A percentile compares a stretch with the other conserved stretches of the same genome.
phyloP scores from a whole-genome alignment of 768 basidiomycete species.

The Phlebiopsis gigantea region DNA sequence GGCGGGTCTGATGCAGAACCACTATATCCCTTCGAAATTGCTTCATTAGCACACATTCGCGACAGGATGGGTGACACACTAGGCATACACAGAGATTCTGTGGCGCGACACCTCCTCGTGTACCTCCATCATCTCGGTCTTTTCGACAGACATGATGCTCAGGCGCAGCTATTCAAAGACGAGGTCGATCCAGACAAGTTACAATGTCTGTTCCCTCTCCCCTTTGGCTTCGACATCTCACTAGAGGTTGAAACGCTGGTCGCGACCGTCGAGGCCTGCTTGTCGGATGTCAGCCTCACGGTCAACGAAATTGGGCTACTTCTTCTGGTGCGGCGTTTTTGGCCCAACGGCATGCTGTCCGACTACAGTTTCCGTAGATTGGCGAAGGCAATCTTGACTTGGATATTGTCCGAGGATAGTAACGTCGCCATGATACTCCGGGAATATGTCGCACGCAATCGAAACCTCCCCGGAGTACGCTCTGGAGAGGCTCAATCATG shows the following conservation, averaged over 20 bases:
- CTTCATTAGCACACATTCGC: slow-evolving; percentile 54
- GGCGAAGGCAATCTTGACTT: slow-evolving; percentile 49
- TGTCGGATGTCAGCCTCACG: slow-evolving; percentile 66
- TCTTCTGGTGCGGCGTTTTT: slow-evolving; percentile 61
- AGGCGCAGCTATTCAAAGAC: slow-evolving; percentile 32
- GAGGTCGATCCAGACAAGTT: slow-evolving; percentile 27
- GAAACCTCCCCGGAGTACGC: slow-evolving; percentile 60
- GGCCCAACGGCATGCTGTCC: slow-evolving; percentile 70
- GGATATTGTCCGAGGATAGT: slow-evolving; percentile 71
- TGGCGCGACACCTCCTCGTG: slow-evolving; percentile 47
- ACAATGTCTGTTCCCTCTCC: slow-evolving; percentile 60
- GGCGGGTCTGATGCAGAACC: slow-evolving; percentile 22
- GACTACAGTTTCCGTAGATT: slow-evolving; percentile 65
- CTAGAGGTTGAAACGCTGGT: slow-evolving; percentile 69
- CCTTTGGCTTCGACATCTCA: slow-evolving; percentile 66
- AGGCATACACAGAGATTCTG: slow-evolving; percentile 46
- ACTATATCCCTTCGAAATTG: slow-evolving; percentile 49
- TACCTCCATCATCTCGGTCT: slow-evolving; percentile 63
- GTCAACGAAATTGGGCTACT: slow-evolving; percentile 72
- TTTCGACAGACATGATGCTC: slow-evolving; percentile 43
- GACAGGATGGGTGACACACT: slow-evolving; percentile 57
- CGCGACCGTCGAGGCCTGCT: slow-evolving; percentile 62
- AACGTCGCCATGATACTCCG: slow-evolving; percentile 61
- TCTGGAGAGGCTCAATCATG: slow-evolving; percentile 43
- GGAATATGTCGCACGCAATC: slow-evolving; percentile 57